Evolutionary conservation across 108 stramenopile species (phyloP), one percentile per base, ranked within the genome.

Genomic region (Licmophora abbreviata): DNA sequence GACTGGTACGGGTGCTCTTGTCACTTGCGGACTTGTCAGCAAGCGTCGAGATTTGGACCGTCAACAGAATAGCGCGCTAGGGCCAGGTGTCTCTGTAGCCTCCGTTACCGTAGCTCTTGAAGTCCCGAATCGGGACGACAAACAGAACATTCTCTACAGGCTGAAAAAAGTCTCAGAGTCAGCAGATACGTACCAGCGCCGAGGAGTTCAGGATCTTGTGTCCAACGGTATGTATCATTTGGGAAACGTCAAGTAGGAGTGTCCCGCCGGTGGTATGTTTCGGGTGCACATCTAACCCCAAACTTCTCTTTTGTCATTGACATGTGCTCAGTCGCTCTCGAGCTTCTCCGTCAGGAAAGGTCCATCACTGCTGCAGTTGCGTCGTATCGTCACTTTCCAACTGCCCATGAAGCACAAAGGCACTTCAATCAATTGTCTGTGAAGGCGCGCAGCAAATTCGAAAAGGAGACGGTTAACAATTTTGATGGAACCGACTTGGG

Each of bases 271-370:
- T n/a, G 14, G 23, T 10, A 22, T 10, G 48, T 45, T 38, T 54
- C 54, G 41, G 72, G 64, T 28, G 72, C 72, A 18, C n/a, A n/a
- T n/a, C n/a, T n/a, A n/a, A n/a, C n/a, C n/a, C n/a, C n/a, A n/a
- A n/a, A n/a, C n/a, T n/a, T n/a, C n/a, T n/a, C n/a, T n/a, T n/a
- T n/a, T n/a, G n/a, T n/a, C n/a, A n/a, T n/a, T n/a, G n/a, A n/a
- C n/a, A n/a, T n/a, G n/a, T n/a, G n/a, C n/a, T n/a, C n/a, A n/a
- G 83, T 85, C 8, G 88, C 88, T 9, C 47, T 89, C 50, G 83
- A 89, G 38, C 44, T 89, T 3, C 56, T 89, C 32, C 68, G 88
- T 22, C 79, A 79, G 6, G 79, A 85, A 53, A 44, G 59, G 18
- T 83, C 73, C 31, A 82, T 89, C 32, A 63, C 77, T 30, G 68